Evolutionary conservation across 176 grass and related monocot genomes (phyloP).

Genomic region (Guadua angustifolia): DNA sequence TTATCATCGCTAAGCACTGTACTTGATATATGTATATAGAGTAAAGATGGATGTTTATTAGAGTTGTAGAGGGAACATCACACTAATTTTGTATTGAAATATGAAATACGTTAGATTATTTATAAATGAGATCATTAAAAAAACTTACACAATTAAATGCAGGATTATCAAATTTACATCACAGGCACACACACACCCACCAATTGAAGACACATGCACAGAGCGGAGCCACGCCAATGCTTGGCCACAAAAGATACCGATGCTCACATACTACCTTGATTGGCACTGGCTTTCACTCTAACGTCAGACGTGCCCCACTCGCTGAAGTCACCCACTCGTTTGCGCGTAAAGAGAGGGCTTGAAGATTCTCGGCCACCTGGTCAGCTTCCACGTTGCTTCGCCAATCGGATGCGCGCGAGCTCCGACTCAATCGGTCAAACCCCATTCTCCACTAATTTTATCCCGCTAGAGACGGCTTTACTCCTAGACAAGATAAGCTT

Average conservation of each 20-base stretch:
- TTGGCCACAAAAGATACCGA: background rate
- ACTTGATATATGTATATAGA: too few species aligned
- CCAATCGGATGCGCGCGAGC: background rate
- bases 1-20: too few species aligned
- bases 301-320: background rate
- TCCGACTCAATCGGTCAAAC: background rate
- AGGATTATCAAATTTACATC: background rate
- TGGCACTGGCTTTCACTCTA: background rate
- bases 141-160: too few species aligned
- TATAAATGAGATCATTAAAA: too few species aligned
- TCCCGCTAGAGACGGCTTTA: background rate
- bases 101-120: too few species aligned
- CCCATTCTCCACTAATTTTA: background rate
- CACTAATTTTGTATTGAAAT: too few species aligned
- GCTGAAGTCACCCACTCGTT: background rate
- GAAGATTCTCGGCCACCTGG: background rate
- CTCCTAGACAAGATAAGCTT: background rate
- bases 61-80: too few species aligned
- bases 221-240: background rate
- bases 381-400: constrained; percentile 15
- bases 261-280: background rate
- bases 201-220: too few species aligned
- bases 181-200: background rate
- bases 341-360: background rate
- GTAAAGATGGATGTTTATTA: too few species aligned